Percentiles rank a stretch among this genome's conserved stretches.
phyloP scores from a whole-genome alignment of 305 asterid genomes.

The Solanum hybrid region DNA sequence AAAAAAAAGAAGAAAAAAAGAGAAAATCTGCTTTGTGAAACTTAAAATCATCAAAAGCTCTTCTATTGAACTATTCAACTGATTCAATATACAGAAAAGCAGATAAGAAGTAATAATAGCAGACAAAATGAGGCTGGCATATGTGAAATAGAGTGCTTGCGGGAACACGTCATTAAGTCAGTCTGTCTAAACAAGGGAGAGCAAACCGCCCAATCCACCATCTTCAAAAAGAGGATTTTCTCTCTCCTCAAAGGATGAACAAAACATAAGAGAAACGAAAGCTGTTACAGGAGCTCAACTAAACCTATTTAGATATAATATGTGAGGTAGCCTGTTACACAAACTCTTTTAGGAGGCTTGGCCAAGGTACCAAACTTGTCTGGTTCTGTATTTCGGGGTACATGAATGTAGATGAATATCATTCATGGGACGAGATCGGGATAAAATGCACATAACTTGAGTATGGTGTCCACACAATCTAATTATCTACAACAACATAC shows the following conservation, averaged over 20 bases:
- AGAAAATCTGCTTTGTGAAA: background rate
- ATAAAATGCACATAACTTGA: background rate
- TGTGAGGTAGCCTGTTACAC: background rate
- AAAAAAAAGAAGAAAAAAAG: background rate
- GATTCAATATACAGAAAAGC: background rate
- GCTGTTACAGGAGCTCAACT: background rate
- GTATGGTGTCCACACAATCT: background rate
- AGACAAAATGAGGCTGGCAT: background rate
- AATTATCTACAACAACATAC: background rate
- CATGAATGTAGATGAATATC: background rate
- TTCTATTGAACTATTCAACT: background rate
- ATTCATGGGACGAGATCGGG: background rate
- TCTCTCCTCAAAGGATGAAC: background rate
- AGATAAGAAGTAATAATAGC: background rate
- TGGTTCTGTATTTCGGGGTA: background rate
- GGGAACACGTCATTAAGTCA: background rate
- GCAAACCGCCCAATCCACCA: background rate
- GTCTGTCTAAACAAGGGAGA: background rate
- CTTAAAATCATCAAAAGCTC: background rate
- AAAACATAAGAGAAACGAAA: background rate
- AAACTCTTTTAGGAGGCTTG: background rate
- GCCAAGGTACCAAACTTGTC: background rate
- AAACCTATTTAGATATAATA: background rate
- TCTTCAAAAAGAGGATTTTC: background rate
- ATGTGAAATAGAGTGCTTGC: background rate